phyloP scores from a whole-genome alignment of 2,329 filamentous ascomycete genomes.

The Coniochaeta ligniaria region DNA sequence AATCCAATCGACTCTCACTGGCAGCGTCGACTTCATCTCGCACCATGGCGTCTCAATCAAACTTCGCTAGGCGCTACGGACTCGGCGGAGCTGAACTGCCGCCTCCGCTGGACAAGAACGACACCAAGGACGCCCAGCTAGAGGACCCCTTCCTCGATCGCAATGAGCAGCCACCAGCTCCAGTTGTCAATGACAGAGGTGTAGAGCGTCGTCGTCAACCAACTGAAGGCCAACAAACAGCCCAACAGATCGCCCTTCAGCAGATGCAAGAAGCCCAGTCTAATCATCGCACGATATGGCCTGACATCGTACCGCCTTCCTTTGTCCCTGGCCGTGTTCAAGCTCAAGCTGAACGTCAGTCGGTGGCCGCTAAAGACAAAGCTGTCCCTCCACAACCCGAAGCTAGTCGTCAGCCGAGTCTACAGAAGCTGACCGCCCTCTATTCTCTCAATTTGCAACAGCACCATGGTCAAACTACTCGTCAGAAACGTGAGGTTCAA shows the following conservation, averaged over 20 bases:
- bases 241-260: too few relatives aligned
- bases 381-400: background rate
- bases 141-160: background rate
- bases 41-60: background rate
- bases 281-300: background rate
- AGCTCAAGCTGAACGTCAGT: background rate
- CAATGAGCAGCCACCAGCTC: background rate
- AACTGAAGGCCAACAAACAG: background rate
- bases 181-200: background rate
- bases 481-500: background rate
- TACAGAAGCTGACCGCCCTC: background rate
- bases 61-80: background rate
- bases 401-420: background rate
- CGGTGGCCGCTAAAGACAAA: background rate
- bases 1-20: background rate
- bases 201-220: background rate
- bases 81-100: background rate
- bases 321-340: background rate
- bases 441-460: too few relatives aligned
- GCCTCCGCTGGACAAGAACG: background rate
- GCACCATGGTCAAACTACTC: background rate
- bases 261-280: background rate
- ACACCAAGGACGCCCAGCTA: background rate
- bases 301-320: too few relatives aligned
- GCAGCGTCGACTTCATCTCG: background rate